Base-by-base conservation (phyloP, 1,284 basidiomycete species). In the Tylopilus orsonianus region DNA sequence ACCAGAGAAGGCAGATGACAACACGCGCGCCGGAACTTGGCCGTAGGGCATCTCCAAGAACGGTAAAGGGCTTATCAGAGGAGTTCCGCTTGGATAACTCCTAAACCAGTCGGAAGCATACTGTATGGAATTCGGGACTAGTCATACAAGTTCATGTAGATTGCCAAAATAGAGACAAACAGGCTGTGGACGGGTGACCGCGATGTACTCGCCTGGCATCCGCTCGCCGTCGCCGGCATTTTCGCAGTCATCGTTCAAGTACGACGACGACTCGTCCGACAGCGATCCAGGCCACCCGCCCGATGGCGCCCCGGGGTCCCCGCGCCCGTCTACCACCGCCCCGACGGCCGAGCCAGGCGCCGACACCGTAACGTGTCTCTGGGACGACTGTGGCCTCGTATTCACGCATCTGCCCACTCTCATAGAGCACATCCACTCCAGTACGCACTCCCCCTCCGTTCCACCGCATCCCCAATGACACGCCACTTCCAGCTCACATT, bases 351-450 rank as follows among this genome's bases (percentile, higher is more conserved):
- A 54, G 27, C 59, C 45, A 10, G 52, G 44, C 4, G 47, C 22
- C 0, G 83, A 84, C 56, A 78, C 73, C 24, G 80, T 79, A 44
- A 82, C 78, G 30, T 92, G 89, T 65, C 78, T 79, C 46, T 92
- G 89, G 89, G 85, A 86, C 46, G 84, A 84, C 55, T 92, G 90
- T 62, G 84, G 85, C 2, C 65, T 74, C 52, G 75, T 83, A 4
- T 92, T 86, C 61, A 80, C 76, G 13, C 80, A 87, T 59, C 71
- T 91, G 10, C 80, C 79, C 20, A 80, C 81, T 1, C 75, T 92
- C 50, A 87, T 92, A 53, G 81, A 83, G 12, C 89, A 93, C 60
- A 81, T 93, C 40, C 88, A 90, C 59, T 75, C 81, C 50, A 81
- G 88, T 89, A 56, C 64, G 81, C 45, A 60, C 23, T 24, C 34